These are phyloP conservation scores for Calocybe gambosa DNA, from an alignment of 1,284 basidiomycete genomes.

Conservation along the genomic window DNA sequence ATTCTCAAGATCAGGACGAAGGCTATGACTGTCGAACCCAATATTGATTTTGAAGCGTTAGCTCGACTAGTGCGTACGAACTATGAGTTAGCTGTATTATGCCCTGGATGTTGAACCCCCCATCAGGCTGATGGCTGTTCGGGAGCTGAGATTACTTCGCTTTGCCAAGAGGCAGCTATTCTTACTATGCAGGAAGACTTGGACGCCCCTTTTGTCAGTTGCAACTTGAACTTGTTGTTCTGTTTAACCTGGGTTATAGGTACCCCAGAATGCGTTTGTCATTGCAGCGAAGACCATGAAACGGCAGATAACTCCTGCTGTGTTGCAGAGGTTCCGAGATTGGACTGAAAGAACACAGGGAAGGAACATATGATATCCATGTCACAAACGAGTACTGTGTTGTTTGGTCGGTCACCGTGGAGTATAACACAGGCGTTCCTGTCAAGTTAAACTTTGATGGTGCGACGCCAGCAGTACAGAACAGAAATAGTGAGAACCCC, in stretches of 20 bases:
- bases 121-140: conserved; percentile 91
- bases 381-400: not conserved
- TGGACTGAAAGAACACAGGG: conserved; percentile 42
- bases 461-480: too few species aligned
- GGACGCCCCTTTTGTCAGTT: conserved; percentile 64
- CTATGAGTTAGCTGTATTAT: not conserved
- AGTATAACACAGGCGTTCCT: too few species aligned
- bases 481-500: too few species aligned
- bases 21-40: conserved; percentile 76
- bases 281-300: conserved; percentile 71
- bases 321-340: conserved; percentile 63
- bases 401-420: not conserved
- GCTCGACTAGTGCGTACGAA: conserved; percentile 59
- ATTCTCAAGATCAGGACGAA: conserved; percentile 76
- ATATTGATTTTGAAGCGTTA: conserved; percentile 64
- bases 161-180: conserved; percentile 96
- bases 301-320: conserved; percentile 81
- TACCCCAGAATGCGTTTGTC: conserved; percentile 71
- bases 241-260: conserved; percentile 47
- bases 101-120: not conserved
- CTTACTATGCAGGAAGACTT: conserved; percentile 86
- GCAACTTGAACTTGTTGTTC: too few species aligned
- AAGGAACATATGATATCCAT: conserved; percentile 6
- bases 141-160: conserved; percentile 87
- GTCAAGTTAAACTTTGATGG: too few species aligned